A percentile compares a stretch with the other conserved stretches of the same genome.
These are phyloP conservation scores for Chytriomyces sp. DNA, from an alignment of 192 early-diverging fungal genomes.

Conservation along the genomic window DNA sequence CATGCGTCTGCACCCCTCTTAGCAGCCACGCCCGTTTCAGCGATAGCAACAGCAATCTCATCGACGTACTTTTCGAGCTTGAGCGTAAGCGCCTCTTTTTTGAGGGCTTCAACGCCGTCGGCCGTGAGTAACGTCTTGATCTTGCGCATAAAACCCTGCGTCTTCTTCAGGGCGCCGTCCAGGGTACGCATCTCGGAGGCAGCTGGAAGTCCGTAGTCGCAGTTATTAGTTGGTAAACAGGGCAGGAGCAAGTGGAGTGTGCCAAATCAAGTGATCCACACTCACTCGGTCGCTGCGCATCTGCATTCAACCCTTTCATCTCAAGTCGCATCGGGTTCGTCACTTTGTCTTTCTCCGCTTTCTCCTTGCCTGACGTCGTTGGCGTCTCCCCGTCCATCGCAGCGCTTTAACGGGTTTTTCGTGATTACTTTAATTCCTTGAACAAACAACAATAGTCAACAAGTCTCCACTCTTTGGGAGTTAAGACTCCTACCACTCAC, in stretches of 20 bases:
- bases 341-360: background rate
- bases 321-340: background rate
- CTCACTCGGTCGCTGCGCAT: background rate
- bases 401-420: no score
- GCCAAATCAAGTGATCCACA: background rate
- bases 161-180: conserved; percentile 97
- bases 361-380: background rate
- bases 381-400: no score
- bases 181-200: conserved; percentile 52
- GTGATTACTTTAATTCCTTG: no score
- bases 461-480: no score
- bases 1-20: no score
- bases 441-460: no score
- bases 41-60: conserved; percentile 70
- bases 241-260: background rate
- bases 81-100: conserved; percentile 73
- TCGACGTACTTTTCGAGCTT: conserved; percentile 97
- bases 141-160: conserved; percentile 93
- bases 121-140: conserved; percentile 70
- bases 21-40: no score
- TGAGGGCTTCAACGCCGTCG: conserved; percentile 61
- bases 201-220: background rate
- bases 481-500: no score
- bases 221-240: background rate
- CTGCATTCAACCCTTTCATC: background rate